A percentile compares a stretch with the other conserved stretches of the same genome.
Conservation (phyloP, 345 rosid genomes). For the Gynandropsis gynandra region DNA sequence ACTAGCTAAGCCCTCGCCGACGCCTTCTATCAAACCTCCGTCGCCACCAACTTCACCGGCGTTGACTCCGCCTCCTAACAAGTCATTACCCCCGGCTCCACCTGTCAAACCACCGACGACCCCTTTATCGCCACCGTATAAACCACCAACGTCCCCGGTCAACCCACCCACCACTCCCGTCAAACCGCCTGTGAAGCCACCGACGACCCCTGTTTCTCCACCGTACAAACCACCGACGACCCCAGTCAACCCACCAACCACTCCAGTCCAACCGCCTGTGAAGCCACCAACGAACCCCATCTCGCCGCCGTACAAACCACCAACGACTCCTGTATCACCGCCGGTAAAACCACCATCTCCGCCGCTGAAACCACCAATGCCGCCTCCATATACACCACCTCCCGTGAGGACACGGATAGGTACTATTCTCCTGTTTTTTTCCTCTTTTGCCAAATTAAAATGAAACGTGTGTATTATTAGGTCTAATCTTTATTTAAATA, state of each 20-base stretch:
- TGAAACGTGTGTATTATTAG: too few species aligned
- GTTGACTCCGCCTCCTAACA: neutral
- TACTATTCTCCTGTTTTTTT: conserved; percentile 7
- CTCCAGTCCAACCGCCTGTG: conserved; percentile 18
- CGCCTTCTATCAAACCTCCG: conserved; percentile 17
- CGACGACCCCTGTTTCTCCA: conserved; percentile 7
- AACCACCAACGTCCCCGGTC: conserved; percentile 12
- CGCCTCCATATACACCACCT: conserved; percentile 27
- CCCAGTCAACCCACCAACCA: conserved; percentile 14
- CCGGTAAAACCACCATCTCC: conserved; percentile 15
- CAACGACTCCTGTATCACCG: neutral
- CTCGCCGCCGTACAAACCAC: neutral
- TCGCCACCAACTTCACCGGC: conserved; percentile 14
- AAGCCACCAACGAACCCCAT: neutral
- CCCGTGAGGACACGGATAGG: conserved; percentile 48
- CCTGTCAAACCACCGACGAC: conserved; percentile 3
- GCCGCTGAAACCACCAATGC: neutral
- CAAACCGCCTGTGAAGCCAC: neutral
- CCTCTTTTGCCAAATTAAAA: neutral
- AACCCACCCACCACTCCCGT: conserved; percentile 9
- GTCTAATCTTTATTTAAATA: too few species aligned
- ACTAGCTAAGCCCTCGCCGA: conserved; percentile 16
- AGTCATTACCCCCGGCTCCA: conserved; percentile 14
- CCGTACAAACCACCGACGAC: conserved; percentile 19
- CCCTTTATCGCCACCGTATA: conserved; percentile 12